phyloP scores from a whole-genome alignment of 1,139 yeast species.

The Hyphopichia buzzinii region DNA sequence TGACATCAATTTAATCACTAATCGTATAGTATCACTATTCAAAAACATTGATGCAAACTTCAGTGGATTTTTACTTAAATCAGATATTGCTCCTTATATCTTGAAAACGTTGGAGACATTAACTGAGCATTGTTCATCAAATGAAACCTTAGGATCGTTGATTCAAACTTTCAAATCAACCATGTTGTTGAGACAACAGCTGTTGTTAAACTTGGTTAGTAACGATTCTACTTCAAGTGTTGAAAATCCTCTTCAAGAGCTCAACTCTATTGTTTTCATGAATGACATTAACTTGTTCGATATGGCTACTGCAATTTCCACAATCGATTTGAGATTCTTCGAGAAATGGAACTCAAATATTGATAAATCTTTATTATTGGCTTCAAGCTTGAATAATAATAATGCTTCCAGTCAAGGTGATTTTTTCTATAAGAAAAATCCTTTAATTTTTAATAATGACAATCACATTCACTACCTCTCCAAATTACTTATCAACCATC shows the following conservation, averaged over 20 bases:
- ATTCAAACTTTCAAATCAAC: constrained; percentile 26
- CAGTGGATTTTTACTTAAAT: constrained; percentile 38
- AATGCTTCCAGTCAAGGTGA: constrained; percentile 17
- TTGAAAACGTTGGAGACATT: constrained; percentile 33
- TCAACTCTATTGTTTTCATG: constrained; percentile 38
- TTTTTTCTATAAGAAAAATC: constrained; percentile 41
- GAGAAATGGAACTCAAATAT: constrained; percentile 72
- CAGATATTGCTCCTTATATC: constrained; percentile 41
- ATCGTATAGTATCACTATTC: constrained; percentile 39
- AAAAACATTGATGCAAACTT: constrained; percentile 33
- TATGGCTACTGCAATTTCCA: constrained; percentile 55
- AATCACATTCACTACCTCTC: constrained; percentile 76
- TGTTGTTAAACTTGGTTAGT: constrained; percentile 30
- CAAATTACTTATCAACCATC: constrained; percentile 65
- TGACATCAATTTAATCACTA: constrained; percentile 27
- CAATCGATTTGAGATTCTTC: constrained; percentile 57
- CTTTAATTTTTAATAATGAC: constrained; percentile 63
- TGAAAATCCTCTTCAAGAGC: constrained; percentile 30
- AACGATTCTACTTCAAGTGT: constrained; percentile 10
- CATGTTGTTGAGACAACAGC: constrained; percentile 36
- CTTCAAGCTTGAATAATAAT: constrained; percentile 23
- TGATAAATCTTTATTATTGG: constrained; percentile 42
- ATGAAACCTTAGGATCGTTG: constrained; percentile 4
- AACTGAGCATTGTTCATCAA: constrained; percentile 9
- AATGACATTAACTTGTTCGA: constrained; percentile 43